phyloP scores from a whole-genome alignment of 2,329 filamentous ascomycete species.

The Cladophialophora exuberans region DNA sequence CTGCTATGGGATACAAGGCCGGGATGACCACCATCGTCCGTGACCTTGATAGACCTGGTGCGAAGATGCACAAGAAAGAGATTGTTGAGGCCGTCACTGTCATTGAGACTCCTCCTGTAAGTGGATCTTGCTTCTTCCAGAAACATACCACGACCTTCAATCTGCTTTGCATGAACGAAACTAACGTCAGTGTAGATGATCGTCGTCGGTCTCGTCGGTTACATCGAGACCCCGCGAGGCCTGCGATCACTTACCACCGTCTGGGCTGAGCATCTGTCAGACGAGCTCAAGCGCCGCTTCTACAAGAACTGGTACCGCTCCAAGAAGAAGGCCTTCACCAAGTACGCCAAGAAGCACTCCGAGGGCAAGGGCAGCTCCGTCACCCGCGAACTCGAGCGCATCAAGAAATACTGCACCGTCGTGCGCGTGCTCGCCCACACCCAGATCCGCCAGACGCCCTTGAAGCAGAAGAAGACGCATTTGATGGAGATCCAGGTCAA shows the following conservation, averaged over 20 bases:
- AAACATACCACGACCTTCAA: conserved; percentile 19
- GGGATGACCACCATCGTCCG: conserved; percentile 99
- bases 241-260: conserved; percentile 99
- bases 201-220: conserved; percentile 98
- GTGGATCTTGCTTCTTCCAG: too few relatives aligned
- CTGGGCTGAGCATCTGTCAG: conserved; percentile 98
- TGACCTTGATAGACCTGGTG: conserved; percentile 97
- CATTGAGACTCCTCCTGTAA: conserved; percentile 94
- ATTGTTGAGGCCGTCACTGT: conserved; percentile 85
- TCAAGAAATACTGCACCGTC: conserved; percentile 99
- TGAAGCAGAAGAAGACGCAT: conserved; percentile 99
- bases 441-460: conserved; percentile 97
- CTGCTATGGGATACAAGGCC: conserved; percentile 99
- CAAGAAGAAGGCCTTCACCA: conserved; percentile 99
- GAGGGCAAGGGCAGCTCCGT: conserved; percentile 88
- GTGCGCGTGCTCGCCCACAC: conserved; percentile 99
- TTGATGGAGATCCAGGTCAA: conserved; percentile 99
- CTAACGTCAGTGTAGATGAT: conserved; percentile 73
- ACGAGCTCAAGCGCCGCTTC: conserved; percentile 99
- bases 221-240: conserved; percentile 99
- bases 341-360: conserved; percentile 99
- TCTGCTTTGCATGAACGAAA: conserved; percentile 33
- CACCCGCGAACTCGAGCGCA: conserved; percentile 97
- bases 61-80: conserved; percentile 99
- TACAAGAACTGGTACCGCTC: conserved; percentile 99